Evolutionary conservation across 805 yeast genomes (phyloP).

Genomic region (Candida jianshihensis): DNA sequence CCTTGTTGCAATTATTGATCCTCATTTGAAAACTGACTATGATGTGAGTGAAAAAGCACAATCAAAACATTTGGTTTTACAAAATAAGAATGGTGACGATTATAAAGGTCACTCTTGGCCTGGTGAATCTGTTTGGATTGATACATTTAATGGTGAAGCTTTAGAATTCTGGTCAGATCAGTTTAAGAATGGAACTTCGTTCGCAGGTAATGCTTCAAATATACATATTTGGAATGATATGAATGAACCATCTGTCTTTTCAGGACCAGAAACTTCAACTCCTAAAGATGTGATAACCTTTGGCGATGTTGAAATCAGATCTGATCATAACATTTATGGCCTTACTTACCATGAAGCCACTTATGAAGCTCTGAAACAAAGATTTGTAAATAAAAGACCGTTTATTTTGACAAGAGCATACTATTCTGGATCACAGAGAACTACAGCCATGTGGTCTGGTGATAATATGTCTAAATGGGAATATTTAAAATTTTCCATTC

Average conservation of each 20-base stretch:
- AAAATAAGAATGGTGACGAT: constrained; percentile 37
- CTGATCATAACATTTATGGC: constrained; percentile 84
- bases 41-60: constrained; percentile 49
- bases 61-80: constrained; percentile 38
- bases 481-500: constrained; percentile 69
- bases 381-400: constrained; percentile 60
- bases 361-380: constrained; percentile 49
- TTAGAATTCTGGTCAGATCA: constrained; percentile 53
- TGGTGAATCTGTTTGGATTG: constrained; percentile 92
- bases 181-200: constrained; percentile 38
- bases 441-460: constrained; percentile 97
- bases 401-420: constrained; percentile 82
- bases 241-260: constrained; percentile 95
- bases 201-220: constrained; percentile 50
- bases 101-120: constrained; percentile 97
- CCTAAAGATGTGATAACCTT: constrained; percentile 75
- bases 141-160: constrained; percentile 63
- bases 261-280: constrained; percentile 90
- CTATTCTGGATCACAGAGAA: constrained; percentile 85
- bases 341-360: constrained; percentile 77
- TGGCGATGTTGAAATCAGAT: constrained; percentile 85
- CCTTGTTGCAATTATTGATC: constrained; percentile 82
- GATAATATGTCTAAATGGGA: constrained; percentile 95
- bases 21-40: constrained; percentile 77
- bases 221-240: constrained; percentile 93